Conservation (phyloP, 257 asterid genomes). For the Solanum sejunctum region DNA sequence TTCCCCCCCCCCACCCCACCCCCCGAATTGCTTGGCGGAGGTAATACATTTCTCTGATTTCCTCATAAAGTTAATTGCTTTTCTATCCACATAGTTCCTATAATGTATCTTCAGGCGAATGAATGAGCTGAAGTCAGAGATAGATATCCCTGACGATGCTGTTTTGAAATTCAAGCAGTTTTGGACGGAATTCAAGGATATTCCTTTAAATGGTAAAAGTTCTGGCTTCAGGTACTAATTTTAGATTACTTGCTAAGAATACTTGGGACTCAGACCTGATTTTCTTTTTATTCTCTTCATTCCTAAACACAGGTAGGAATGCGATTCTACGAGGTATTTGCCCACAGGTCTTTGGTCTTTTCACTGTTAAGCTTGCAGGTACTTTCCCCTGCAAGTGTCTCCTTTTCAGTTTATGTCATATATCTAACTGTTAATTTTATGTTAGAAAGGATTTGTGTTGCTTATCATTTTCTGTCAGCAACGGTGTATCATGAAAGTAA, state of each 20-base stretch:
- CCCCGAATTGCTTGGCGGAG: not conserved
- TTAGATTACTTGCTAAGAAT: not conserved
- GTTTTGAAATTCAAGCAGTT: constrained; percentile 59
- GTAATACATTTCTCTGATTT: not conserved
- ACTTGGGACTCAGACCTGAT: not conserved
- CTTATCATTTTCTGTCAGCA: not conserved
- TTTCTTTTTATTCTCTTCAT: not conserved
- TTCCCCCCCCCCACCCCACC: not conserved
- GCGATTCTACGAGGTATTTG: constrained; percentile 82
- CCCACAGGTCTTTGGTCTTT: constrained; percentile 96
- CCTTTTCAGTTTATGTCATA: not conserved
- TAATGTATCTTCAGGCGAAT: constrained; percentile 47
- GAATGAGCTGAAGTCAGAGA: constrained; percentile 67
- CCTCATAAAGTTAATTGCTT: not conserved
- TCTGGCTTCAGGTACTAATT: not conserved
- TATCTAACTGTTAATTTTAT: not conserved
- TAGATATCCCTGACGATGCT: constrained; percentile 63
- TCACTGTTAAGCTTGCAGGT: constrained; percentile 99
- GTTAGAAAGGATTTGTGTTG: not conserved
- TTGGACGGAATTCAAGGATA: constrained; percentile 64
- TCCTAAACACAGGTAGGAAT: constrained; percentile 65
- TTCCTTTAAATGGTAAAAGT: constrained; percentile 68
- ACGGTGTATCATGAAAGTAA: not conserved
- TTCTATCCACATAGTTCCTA: not conserved
- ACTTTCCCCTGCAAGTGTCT: not conserved